Evolutionary conservation across 208 protist genomes (phyloP).

Genomic region (Trypanosoma congolense): DNA sequence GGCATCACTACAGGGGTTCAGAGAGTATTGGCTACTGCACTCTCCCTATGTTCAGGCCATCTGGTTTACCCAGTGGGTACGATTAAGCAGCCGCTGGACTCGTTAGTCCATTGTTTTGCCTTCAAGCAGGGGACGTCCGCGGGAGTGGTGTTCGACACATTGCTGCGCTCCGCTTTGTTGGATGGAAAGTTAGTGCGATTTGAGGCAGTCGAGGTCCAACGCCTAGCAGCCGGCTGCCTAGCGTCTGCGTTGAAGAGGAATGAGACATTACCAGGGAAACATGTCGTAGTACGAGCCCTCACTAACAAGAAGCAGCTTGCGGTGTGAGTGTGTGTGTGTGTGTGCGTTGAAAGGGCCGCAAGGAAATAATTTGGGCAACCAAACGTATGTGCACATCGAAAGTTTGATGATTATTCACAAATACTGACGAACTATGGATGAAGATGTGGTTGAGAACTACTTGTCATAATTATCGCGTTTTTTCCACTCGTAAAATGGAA

Average conservation of each 20-base stretch:
- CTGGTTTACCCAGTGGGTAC: constrained; percentile 60
- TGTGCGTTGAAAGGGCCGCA: too few relatives aligned
- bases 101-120: constrained; percentile 66
- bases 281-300: constrained; percentile 67
- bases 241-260: constrained; percentile 45
- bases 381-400: too few relatives aligned
- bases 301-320: constrained; percentile 75
- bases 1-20: constrained; percentile 74
- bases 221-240: neutral
- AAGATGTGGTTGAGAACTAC: too few relatives aligned
- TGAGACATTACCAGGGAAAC: constrained; percentile 29
- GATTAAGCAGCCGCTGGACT: constrained; percentile 43
- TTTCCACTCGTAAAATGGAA: too few relatives aligned
- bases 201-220: constrained; percentile 46
- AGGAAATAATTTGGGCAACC: too few relatives aligned
- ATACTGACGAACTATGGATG: too few relatives aligned
- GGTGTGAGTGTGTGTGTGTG: too few relatives aligned
- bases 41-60: constrained; percentile 44
- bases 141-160: constrained; percentile 64
- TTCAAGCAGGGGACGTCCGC: constrained; percentile 67
- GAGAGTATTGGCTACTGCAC: constrained; percentile 63
- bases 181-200: constrained; percentile 86
- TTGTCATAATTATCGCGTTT: too few relatives aligned
- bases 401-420: too few relatives aligned
- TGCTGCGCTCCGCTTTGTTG: constrained; percentile 47